phyloP scores from a whole-genome alignment of 2,329 filamentous ascomycete species.

The Clathrospora elynae region DNA sequence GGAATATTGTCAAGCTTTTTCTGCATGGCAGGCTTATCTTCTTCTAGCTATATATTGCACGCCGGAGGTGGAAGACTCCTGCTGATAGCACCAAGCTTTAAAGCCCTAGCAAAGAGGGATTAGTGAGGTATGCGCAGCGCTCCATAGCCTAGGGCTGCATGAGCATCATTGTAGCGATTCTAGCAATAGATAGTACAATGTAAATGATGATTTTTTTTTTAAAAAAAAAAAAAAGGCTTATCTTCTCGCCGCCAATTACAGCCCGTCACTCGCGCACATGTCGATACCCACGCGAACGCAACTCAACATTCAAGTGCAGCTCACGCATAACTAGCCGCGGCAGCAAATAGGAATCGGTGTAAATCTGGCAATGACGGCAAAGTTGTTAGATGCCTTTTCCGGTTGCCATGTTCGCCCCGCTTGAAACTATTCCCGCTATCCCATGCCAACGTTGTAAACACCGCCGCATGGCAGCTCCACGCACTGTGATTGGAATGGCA shows the following conservation, averaged over 20 bases:
- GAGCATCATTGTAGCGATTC: too few species aligned
- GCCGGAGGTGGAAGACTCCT: too few species aligned
- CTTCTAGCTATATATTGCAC: too few species aligned
- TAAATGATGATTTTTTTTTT: too few species aligned
- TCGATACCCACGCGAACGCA: slow-evolving; percentile 1
- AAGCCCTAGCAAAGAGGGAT: too few species aligned
- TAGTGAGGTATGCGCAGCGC: too few species aligned
- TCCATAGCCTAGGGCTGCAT: too few species aligned
- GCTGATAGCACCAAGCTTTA: too few species aligned
- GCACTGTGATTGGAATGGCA: slow-evolving; percentile 26
- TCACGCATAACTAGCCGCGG: background rate
- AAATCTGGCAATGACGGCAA: slow-evolving; percentile 17
- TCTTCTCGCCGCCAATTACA: slow-evolving; percentile 10
- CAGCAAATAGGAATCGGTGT: slow-evolving; percentile 11
- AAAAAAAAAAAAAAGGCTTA: too few species aligned
- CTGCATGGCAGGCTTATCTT: slow-evolving; percentile 1
- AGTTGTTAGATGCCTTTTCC: slow-evolving; percentile 4
- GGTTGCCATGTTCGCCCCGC: slow-evolving; percentile 7
- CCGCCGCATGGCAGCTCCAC: slow-evolving; percentile 24
- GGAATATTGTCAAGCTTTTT: slow-evolving; percentile 8
- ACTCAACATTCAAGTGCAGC: slow-evolving; percentile 2
- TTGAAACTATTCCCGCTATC: background rate
- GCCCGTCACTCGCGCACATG: slow-evolving; percentile 11
- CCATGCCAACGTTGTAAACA: slow-evolving; percentile 11
- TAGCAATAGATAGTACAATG: too few species aligned